These are phyloP conservation scores for Euphorbia corollata DNA, from an alignment of 441 rosid genomes.

Conservation along the genomic window DNA sequence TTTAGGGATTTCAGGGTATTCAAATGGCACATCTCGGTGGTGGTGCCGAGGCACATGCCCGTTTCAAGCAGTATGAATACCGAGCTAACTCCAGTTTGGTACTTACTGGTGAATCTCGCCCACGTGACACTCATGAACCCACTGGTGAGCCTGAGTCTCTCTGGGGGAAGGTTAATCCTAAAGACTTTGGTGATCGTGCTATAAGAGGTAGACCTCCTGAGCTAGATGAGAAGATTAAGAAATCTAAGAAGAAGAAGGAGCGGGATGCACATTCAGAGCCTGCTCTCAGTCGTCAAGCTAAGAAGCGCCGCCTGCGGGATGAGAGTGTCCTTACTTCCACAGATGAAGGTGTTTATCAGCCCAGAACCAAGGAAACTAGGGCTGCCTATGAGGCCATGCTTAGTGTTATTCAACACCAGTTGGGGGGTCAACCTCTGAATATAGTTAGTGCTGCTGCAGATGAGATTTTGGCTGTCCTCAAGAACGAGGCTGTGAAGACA, in stretches of 20 bases:
- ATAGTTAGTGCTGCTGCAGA: conserved; percentile 80
- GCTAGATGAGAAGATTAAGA: conserved; percentile 67
- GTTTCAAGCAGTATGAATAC: conserved; percentile 83
- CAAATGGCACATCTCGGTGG: conserved; percentile 73
- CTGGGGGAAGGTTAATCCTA: conserved; percentile 78
- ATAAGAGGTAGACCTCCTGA: conserved; percentile 63
- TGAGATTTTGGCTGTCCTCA: conserved; percentile 82
- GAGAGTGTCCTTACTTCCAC: conserved; percentile 67
- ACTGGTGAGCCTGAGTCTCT: conserved; percentile 93
- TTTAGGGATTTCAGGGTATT: conserved; percentile 10
- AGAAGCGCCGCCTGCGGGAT: conserved; percentile 55
- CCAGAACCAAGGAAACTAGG: conserved; percentile 82
- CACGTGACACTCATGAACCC: conserved; percentile 84
- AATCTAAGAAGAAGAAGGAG: conserved; percentile 73
- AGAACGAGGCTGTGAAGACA: conserved; percentile 54
- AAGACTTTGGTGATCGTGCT: conserved; percentile 73
- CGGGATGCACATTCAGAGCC: conserved; percentile 49
- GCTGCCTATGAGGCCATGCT: conserved; percentile 95
- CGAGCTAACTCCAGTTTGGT: conserved; percentile 83
- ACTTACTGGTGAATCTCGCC: conserved; percentile 69
- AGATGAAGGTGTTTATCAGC: conserved; percentile 87
- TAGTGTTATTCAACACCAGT: conserved; percentile 74
- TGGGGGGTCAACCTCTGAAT: conserved; percentile 82
- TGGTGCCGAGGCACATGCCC: conserved; percentile 94
- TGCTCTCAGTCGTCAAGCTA: conserved; percentile 38